Base-by-base conservation (phyloP, 2,329 filamentous ascomycete species). In the Exophiala spinifera region DNA sequence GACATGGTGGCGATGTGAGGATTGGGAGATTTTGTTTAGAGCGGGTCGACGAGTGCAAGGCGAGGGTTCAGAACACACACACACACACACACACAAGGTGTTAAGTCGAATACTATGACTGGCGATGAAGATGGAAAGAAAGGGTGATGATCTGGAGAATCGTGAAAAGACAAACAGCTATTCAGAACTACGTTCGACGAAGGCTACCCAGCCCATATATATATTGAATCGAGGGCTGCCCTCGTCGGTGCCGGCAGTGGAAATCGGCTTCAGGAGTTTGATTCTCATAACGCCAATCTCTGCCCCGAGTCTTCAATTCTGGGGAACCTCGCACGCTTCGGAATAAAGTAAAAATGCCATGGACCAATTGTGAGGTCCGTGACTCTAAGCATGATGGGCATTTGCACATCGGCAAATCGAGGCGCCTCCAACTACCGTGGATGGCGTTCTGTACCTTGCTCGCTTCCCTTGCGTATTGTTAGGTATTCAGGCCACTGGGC, bases 1-100 rank as follows among this genome's bases (percentile, higher is more conserved):
- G 46, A 49, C 47, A 50, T 50, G 21, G 17, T 50, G 36, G 6
- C 36, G n/a, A n/a, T n/a, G n/a, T n/a, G n/a, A 34, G 28, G 28
- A 31, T 7, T 31, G 28, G 28, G 28, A 10, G 28, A 10, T 7
- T 31, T 31, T 31, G 4, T 31, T 5, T 6, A 10, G 28, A 10
- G 28, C 11, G 28, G 28, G 28, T 31, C 7, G 28, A 10, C 28
- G 28, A 31, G 6, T 31, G 28, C 6, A 2, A 31, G 10, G 28
- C 28, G 28, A 31, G 28, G n/a, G n/a, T n/a, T n/a, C n/a, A n/a
- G n/a, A n/a, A n/a, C n/a, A n/a, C n/a, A n/a, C n/a, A n/a, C n/a
- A n/a, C n/a, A n/a, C 3, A 2, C 10, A 10, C 7, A 10, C 4
- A 31, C 28, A 8, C 28, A 31, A 31, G 23, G n/a, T 7, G 23